Percentiles rank a stretch among this genome's conserved stretches.
Conservation (phyloP, 495 filamentous ascomycete species). For the Penicillium subrubescens region DNA sequence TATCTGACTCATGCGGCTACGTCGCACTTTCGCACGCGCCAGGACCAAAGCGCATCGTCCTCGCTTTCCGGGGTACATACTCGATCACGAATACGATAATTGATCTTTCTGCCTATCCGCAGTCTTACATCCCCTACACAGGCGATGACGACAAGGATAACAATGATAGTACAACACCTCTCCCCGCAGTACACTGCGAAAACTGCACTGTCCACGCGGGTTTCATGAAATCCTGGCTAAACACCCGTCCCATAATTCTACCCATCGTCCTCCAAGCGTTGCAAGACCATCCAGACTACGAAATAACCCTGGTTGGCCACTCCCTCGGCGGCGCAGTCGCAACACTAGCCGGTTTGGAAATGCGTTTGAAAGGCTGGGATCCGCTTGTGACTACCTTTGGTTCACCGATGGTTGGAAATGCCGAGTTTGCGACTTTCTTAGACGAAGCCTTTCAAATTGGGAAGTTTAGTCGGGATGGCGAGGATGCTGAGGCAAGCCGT, state of each 20-base stretch:
- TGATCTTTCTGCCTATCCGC: conserved; percentile 84
- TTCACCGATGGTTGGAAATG: conserved; percentile 84
- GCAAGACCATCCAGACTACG: conserved; percentile 65
- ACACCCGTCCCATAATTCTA: conserved; percentile 65
- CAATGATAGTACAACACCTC: neutral
- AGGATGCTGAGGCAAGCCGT: conserved; percentile 25
- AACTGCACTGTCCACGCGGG: conserved; percentile 93
- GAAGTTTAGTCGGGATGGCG: conserved; percentile 7
- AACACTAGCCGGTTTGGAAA: conserved; percentile 80
- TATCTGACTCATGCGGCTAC: conserved; percentile 93
- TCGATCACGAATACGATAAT: conserved; percentile 86
- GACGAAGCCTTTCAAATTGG: conserved; percentile 63
- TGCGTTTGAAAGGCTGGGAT: conserved; percentile 65
- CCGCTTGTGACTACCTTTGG: conserved; percentile 88
- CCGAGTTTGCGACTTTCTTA: conserved; percentile 66
- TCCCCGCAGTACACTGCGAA: conserved; percentile 50
- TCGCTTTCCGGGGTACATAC: conserved; percentile 96
- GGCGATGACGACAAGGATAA: conserved; percentile 39
- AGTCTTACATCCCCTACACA: conserved; percentile 85
- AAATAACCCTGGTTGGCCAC: conserved; percentile 80
- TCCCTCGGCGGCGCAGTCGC: conserved; percentile 93
- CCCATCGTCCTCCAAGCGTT: conserved; percentile 57
- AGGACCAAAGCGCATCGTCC: conserved; percentile 63
- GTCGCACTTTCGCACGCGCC: conserved; percentile 78
- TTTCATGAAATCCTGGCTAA: conserved; percentile 81